Evolutionary conservation across 345 rosid genomes (phyloP).

Genomic region (Bruguiera parviflora): DNA sequence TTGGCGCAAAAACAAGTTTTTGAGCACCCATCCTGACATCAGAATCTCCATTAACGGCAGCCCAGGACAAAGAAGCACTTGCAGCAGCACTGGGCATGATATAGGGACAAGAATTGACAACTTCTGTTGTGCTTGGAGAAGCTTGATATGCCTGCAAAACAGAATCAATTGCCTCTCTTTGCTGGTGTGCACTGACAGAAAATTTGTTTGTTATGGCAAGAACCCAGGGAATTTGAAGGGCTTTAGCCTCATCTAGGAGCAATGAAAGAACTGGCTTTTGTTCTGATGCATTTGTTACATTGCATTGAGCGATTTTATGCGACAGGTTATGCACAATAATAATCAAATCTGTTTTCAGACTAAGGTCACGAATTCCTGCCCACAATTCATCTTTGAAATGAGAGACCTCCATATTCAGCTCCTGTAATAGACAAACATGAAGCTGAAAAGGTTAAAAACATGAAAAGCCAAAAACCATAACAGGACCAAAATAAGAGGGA

Average conservation of each 20-base stretch:
- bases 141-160: slow-evolving; percentile 78
- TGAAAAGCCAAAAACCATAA: neutral
- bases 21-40: slow-evolving; percentile 48
- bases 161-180: slow-evolving; percentile 66
- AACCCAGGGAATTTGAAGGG: slow-evolving; percentile 95
- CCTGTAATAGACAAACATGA: slow-evolving; percentile 40
- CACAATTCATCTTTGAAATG: slow-evolving; percentile 88
- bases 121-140: slow-evolving; percentile 55
- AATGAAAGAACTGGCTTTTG: slow-evolving; percentile 77
- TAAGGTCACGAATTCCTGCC: slow-evolving; percentile 75
- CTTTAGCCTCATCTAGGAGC: slow-evolving; percentile 80
- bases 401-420: slow-evolving; percentile 58
- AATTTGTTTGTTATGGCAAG: slow-evolving; percentile 93
- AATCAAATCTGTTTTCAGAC: slow-evolving; percentile 76
- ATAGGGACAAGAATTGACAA: slow-evolving; percentile 89
- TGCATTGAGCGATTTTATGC: slow-evolving; percentile 76
- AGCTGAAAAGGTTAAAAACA: slow-evolving; percentile 1
- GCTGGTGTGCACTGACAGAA: slow-evolving; percentile 98
- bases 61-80: slow-evolving; percentile 68
- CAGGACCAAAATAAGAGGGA: neutral
- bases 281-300: slow-evolving; percentile 38
- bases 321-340: slow-evolving; percentile 92
- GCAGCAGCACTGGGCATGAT: slow-evolving; percentile 60
- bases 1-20: slow-evolving; percentile 60
- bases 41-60: slow-evolving; percentile 48